Base-by-base conservation (phyloP, 129 eudicot genomes). In the Flaveria brownii region DNA sequence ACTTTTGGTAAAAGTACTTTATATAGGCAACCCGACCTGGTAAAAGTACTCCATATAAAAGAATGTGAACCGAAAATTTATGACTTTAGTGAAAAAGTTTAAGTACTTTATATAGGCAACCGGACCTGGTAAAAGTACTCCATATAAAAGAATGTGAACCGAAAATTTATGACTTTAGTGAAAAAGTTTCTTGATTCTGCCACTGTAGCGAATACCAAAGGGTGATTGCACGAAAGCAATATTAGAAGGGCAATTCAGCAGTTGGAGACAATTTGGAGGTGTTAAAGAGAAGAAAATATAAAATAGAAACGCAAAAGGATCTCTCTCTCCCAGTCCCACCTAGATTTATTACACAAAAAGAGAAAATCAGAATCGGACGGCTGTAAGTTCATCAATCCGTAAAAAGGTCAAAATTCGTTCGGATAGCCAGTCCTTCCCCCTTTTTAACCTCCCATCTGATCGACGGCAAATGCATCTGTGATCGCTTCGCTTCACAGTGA, bases 321-420 rank as follows among this genome's bases (percentile, higher is more conserved):
- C 71, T 46, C 71, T 75, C 71, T 46, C 71, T 75, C 71, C 30
- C 79, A 33, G 62, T 75, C 71, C 30, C 79, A 33, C 39, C 79
- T 75, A 75, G 79, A 75, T 75, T 75, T 46, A 62, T 16, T 46
- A 75, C 71, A 16, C 12, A 36, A 36, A 62, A 71, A 22, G 65
- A 33, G 51, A 50, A 46, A 75, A 47, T 75, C 64, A 75, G 13
- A 30, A 75, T 75, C 80, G 51, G 64, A 75, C 80, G 80, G 80
- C 80, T 75, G 36, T 64, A 63, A 61, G 41, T 42, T 45, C 26
- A 80, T 65, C 83, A 18, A 57, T 64, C 61, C 60, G 72, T 56
- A 55, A 70, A 55, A 69, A 55, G 64, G 67, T 64, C 56, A 41
- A 57, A 78, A 45, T 59, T 74, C 78, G 62, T 30, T 50, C 51